Evolutionary conservation across 2,329 filamentous ascomycete genomes (phyloP).

Genomic region (Gnomoniopsis smithogilvyi): DNA sequence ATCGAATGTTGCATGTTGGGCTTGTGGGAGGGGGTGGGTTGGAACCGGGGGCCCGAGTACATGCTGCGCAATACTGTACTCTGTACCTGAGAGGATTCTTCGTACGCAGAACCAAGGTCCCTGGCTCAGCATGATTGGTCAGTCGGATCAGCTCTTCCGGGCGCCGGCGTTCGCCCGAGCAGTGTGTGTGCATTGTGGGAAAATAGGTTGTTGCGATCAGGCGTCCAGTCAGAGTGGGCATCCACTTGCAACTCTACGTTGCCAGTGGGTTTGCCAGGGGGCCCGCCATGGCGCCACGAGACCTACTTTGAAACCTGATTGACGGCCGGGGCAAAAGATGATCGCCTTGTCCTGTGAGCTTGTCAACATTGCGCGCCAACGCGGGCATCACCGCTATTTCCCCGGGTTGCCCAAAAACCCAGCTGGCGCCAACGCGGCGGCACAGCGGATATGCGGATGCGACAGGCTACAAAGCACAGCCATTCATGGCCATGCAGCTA

Average conservation of each 20-base stretch:
- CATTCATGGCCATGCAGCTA: not conserved
- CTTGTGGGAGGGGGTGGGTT: not conserved
- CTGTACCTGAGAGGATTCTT: too few relatives aligned
- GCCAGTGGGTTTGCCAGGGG: conserved; percentile 8
- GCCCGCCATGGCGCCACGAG: conserved; percentile 9
- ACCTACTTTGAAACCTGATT: conserved; percentile 12
- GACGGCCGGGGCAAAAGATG: not conserved
- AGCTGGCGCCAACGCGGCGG: not conserved
- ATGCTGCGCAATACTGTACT: not conserved
- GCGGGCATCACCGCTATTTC: not conserved
- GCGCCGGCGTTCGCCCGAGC: conserved; percentile 9
- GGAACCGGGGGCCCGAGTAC: not conserved
- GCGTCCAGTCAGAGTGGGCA: not conserved
- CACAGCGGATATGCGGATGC: too few relatives aligned
- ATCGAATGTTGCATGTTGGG: not conserved
- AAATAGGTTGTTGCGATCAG: not conserved
- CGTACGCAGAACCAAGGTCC: too few relatives aligned
- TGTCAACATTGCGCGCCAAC: not conserved
- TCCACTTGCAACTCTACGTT: not conserved
- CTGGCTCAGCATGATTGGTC: not conserved
- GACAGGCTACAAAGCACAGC: not conserved
- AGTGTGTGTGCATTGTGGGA: not conserved
- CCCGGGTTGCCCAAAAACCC: not conserved
- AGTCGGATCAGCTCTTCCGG: conserved; percentile 14
- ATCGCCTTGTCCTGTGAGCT: not conserved